A percentile compares a stretch with the other conserved stretches of the same genome.
phyloP scores from a whole-genome alignment of 2,329 filamentous ascomycete species.

The Raffaelea deltoideospora region DNA sequence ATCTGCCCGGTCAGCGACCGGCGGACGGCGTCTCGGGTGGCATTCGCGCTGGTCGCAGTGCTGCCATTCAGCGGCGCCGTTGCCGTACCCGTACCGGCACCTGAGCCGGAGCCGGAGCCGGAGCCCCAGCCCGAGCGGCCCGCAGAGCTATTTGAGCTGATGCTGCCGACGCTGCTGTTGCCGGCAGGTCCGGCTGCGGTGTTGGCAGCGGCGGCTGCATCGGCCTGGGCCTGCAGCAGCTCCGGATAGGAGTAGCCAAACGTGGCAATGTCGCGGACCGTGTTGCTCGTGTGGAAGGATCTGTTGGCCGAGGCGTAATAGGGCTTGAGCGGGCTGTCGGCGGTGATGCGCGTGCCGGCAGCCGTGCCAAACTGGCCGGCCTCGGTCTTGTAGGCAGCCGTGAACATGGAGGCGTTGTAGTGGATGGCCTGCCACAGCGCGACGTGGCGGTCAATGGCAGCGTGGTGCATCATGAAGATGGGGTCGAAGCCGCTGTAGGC shows the following conservation, averaged over 20 bases:
- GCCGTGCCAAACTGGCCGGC: constrained; percentile 22
- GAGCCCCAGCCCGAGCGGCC: too few relatives aligned
- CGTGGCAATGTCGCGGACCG: constrained; percentile 12
- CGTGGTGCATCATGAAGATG: constrained; percentile 31
- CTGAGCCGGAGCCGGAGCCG: too few relatives aligned
- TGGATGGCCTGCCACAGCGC: constrained; percentile 25
- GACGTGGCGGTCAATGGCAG: constrained; percentile 41
- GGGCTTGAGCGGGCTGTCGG: constrained; percentile 26
- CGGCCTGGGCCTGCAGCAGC: constrained; percentile 8
- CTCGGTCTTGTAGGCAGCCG: constrained; percentile 9
- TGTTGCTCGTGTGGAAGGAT: constrained; percentile 24
- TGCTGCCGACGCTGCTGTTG: neutral
- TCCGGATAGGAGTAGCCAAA: constrained; percentile 24
- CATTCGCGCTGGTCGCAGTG: neutral
- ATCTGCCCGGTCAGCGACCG: too few relatives aligned
- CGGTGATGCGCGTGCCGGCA: constrained; percentile 21
- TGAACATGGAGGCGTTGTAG: constrained; percentile 15
- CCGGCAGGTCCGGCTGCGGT: neutral
- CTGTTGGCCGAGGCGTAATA: constrained; percentile 24
- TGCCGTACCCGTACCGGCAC: neutral
- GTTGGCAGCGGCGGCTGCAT: too few relatives aligned
- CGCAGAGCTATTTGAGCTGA: too few relatives aligned
- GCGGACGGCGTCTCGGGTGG: too few relatives aligned
- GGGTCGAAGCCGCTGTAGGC: constrained; percentile 24
- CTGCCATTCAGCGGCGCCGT: neutral